Evolutionary conservation across 2,329 filamentous ascomycete species (phyloP), one percentile per base, ranked within the genome.

Genomic region (Neurospora sp.): DNA sequence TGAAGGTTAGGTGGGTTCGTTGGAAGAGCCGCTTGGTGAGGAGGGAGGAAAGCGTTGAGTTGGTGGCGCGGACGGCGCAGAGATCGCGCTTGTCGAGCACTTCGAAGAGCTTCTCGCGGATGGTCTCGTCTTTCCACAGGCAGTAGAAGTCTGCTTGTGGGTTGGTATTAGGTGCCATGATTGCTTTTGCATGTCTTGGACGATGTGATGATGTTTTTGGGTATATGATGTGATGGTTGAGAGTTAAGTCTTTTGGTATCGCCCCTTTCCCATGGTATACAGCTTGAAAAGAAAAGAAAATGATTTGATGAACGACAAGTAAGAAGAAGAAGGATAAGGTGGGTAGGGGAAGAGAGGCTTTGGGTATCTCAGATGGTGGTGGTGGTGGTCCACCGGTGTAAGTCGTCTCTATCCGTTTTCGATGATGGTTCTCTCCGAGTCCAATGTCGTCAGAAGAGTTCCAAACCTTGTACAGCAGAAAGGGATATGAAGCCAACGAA

Each of bases 11-110:
- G 77, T 87, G 85, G 77, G 91, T 84, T 79, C 89, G 86, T 74
- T 87, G 81, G 82, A 94, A 94, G 75, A 93, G 85, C 69, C 84
- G 82, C 77, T 87, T 88, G 74, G 91, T 92, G 76, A 90, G 84
- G 74, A 91, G 83, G 74, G 89, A 88, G 78, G 88, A 89, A 80
- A 89, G 91, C 74, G 91, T 89, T 75, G 90, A 88, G 75, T 87
- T 91, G 75, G 89, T 85, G 69, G 90, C 84, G 71, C 91, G 88
- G 68, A 93, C 76, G 72, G 85, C 82, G 80, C 86, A 86, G 72
- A 88, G 79, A 75, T 87, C 86, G 71, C 82, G 75, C 68, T 82
- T 84, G 73, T 82, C 77, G 72, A 88, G 80, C 68, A 81, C 74
- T 70, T 82, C 79, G 74, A 88, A 83, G 75, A 88, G 81, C 67